These are phyloP conservation scores for Taxillus chinensis DNA, from an alignment of 164 flowering plant genomes.

Conservation along the genomic window DNA sequence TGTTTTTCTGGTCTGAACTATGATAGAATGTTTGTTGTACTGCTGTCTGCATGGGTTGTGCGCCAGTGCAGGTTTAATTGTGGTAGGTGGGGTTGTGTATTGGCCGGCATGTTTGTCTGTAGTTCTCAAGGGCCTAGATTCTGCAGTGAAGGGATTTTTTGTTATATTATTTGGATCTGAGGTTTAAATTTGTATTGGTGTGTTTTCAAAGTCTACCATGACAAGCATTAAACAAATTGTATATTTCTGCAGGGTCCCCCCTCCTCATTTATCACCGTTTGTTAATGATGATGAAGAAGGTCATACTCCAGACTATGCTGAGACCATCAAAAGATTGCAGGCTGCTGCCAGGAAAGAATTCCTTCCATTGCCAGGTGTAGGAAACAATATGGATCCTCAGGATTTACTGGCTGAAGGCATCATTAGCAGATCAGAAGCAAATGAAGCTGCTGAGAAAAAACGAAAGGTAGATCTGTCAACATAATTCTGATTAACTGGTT, in stretches of 20 bases:
- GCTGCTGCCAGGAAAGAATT: slow-evolving; percentile 68
- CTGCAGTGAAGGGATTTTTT: no score
- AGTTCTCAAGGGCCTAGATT: no score
- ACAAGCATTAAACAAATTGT: no score
- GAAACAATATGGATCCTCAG: slow-evolving; percentile 59
- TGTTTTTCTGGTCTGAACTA: no score
- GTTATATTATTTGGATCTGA: no score
- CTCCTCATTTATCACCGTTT: slow-evolving; percentile 94
- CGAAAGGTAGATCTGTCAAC: slow-evolving; percentile 33
- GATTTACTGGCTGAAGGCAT: slow-evolving; percentile 57
- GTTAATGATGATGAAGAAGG: slow-evolving; percentile 89
- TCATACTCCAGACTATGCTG: slow-evolving; percentile 87
- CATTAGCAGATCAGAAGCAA: slow-evolving; percentile 62
- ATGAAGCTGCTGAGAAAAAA: slow-evolving; percentile 66
- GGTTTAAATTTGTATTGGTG: no score
- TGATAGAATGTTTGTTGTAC: no score
- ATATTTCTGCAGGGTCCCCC: slow-evolving; percentile 53
- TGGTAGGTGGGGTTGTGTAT: no score
- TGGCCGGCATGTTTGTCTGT: no score
- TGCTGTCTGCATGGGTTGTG: no score
- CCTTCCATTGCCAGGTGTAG: slow-evolving; percentile 68
- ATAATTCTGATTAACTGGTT: background rate
- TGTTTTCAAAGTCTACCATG: no score
- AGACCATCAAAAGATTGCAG: slow-evolving; percentile 60
- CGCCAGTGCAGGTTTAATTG: no score